Evolutionary conservation across 257 asterid species (phyloP), one percentile per base, ranked within the genome.

Genomic region (Voacanga thouarsii): DNA sequence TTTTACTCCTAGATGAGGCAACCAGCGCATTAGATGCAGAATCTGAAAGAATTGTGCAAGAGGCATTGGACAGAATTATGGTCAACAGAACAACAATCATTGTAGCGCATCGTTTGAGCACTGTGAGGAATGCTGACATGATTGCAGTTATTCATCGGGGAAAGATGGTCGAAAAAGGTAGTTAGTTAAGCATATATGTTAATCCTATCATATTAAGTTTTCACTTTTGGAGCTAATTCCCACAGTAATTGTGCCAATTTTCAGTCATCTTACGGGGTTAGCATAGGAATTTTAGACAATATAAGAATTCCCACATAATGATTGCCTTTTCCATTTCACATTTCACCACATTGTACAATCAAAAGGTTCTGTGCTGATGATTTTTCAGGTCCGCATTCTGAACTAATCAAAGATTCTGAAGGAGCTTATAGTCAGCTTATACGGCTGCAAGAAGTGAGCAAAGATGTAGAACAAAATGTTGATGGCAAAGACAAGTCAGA

Each of bases 11-110:
- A 10, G 97, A 92, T 69, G 97, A 92, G 86, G 97, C 97, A 59
- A 92, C 97, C 15, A 92, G 97, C 80, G 97, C 97, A 0, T 85
- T 92, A 7, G 97, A 92, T 84, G 97, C 97, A 72, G 97, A 89
- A 83, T 92, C 97, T 5, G 97, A 92, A 85, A 86, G 94, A 79
- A 78, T 92, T 6, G 97, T 92, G 45, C 97, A 92, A 50, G 97
- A 91, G 85, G 97, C 97, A 7, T 85, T 92, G 19, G 97, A 92
- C 78, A 89, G 96, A 77, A 89, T 92, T 74, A 92, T 92, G 97
- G 84, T 89, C 61, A 91, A 92, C 82, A 84, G 97, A 78, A 92
- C 94, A 72, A 92, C 97, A 1, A 85, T 92, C 81, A 82, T 92
- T 6, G 97, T 92, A 68, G 97, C 97, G 0, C 97, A 92, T 83